Evolutionary conservation across 2,329 filamentous ascomycete genomes (phyloP).

Genomic region (Nemania diffusa): DNA sequence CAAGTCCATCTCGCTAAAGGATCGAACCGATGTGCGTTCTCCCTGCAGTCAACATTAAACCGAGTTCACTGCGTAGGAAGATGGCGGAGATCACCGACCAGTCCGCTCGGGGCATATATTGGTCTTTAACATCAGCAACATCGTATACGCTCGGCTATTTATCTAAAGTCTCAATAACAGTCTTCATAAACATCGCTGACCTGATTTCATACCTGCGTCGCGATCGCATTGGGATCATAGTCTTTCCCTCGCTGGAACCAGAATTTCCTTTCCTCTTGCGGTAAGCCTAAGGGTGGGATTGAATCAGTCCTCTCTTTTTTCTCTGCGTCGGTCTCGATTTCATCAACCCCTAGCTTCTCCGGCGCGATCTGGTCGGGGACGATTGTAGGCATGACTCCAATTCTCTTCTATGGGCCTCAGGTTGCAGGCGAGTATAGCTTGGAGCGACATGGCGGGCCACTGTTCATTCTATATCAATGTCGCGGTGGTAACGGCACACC

Average conservation of each 20-base stretch:
- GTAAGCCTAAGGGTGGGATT: conserved; percentile 43
- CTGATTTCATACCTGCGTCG: conserved; percentile 41
- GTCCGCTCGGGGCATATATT: conserved; percentile 48
- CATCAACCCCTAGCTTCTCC: conserved; percentile 31
- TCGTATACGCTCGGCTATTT: conserved; percentile 59
- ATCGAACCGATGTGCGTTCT: conserved; percentile 51
- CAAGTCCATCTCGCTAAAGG: conserved; percentile 50
- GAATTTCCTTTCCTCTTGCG: conserved; percentile 45
- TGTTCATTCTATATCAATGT: neutral
- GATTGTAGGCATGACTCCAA: conserved; percentile 42
- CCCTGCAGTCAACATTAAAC: conserved; percentile 38
- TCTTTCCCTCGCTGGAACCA: conserved; percentile 49
- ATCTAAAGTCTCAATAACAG: neutral
- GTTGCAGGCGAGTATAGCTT: neutral
- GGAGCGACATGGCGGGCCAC: neutral
- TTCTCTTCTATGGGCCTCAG: neutral
- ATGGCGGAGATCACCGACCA: conserved; percentile 36
- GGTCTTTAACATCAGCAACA: conserved; percentile 54
- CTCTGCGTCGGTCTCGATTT: conserved; percentile 34
- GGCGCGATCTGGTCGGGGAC: conserved; percentile 33
- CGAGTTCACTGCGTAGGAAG: neutral
- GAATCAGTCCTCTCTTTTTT: conserved; percentile 29
- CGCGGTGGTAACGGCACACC: neutral
- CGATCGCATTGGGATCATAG: conserved; percentile 42
- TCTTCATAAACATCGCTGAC: neutral